phyloP scores from a whole-genome alignment of 169 alveolate species.

The Blepharisma undulans region DNA sequence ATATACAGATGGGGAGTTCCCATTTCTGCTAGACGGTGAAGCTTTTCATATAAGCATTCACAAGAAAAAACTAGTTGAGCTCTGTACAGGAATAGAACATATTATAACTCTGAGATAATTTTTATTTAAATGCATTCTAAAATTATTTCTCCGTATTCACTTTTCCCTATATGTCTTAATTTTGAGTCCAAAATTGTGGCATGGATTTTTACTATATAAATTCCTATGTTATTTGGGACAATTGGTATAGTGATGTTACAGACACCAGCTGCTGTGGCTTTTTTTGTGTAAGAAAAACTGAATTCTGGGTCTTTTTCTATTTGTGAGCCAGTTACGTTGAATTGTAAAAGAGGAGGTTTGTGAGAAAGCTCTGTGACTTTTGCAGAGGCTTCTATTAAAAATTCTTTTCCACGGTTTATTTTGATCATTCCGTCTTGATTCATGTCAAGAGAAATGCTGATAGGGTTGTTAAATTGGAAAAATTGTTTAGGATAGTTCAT shows the following conservation, averaged over 20 bases:
- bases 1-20: neutral
- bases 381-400: conserved; percentile 12
- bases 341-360: neutral
- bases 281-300: neutral
- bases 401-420: neutral
- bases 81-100: neutral
- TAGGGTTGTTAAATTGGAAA: neutral
- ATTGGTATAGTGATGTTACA: conserved; percentile 11
- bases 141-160: neutral
- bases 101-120: neutral
- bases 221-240: neutral
- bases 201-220: neutral
- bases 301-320: neutral
- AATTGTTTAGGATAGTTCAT: neutral
- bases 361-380: neutral
- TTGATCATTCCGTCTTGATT: neutral
- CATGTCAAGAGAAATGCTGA: neutral
- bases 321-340: neutral
- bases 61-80: neutral
- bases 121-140: conserved; percentile 24
- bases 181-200: neutral
- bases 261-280: conserved; percentile 7
- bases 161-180: conserved; percentile 20
- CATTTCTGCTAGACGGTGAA: neutral
- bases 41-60: neutral